A percentile compares a stretch with the other conserved stretches of the same genome.
Evolutionary conservation across 1,284 basidiomycete genomes (phyloP).

Genomic region (Puccinia horiana): DNA sequence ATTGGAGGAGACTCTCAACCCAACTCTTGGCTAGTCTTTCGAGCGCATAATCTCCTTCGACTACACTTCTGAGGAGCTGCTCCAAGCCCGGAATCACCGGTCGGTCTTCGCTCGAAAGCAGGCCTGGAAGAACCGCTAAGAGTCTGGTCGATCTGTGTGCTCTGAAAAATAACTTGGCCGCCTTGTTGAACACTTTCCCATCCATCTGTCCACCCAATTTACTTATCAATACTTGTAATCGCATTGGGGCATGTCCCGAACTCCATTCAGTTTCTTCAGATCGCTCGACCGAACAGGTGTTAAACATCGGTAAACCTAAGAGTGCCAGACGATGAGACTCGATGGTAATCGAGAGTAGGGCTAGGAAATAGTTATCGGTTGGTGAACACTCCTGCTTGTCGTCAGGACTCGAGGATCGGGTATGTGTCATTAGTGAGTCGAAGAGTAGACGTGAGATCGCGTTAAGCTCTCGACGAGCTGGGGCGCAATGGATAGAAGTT

Average conservation of each 20-base stretch:
- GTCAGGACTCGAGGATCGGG: neutral
- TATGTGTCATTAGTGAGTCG: neutral
- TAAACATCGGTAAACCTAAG: conserved; percentile 21
- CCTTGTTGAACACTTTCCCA: neutral
- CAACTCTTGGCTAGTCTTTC: neutral
- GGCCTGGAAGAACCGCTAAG: neutral
- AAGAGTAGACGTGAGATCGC: conserved; percentile 19
- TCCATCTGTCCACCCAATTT: neutral
- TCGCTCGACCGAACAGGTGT: neutral
- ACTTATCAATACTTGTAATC: neutral
- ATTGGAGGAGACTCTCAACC: conserved; percentile 16
- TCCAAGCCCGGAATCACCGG: neutral
- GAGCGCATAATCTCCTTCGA: conserved; percentile 7
- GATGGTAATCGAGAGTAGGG: conserved; percentile 17
- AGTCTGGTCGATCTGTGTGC: conserved; percentile 10
- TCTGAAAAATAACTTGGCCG: conserved; percentile 26
- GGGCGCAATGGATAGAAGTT: conserved; percentile 14
- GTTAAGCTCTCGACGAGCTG: conserved; percentile 1
- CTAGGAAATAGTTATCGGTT: conserved; percentile 5
- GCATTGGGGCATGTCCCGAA: conserved; percentile 9
- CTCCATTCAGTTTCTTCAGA: neutral
- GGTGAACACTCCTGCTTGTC: neutral
- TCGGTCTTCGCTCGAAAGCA: neutral
- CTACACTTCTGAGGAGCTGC: neutral
- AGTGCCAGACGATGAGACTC: conserved; percentile 33